phyloP scores from a whole-genome alignment of 441 rosid genomes.

The Populus hybrid region DNA sequence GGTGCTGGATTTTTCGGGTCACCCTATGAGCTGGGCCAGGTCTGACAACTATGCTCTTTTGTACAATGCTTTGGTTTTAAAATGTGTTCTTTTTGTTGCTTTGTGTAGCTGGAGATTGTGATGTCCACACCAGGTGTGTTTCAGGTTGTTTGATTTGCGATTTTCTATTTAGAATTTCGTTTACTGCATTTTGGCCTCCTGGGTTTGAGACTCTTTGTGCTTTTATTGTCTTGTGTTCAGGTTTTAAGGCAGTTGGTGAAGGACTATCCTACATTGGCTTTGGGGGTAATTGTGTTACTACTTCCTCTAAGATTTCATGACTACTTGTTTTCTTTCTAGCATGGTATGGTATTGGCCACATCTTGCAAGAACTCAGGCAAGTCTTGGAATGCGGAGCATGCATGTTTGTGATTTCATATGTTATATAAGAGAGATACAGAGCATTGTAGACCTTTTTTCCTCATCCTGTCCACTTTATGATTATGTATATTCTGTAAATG shows the following conservation, averaged over 20 bases:
- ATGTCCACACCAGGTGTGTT: constrained; percentile 54
- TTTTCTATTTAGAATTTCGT: neutral
- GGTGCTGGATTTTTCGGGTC: neutral
- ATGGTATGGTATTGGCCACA: neutral
- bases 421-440: neutral
- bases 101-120: constrained; percentile 52
- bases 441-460: neutral
- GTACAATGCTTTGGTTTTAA: neutral
- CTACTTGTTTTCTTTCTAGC: neutral
- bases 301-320: neutral
- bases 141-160: constrained; percentile 32
- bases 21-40: neutral
- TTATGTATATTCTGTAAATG: neutral
- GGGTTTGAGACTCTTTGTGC: neutral
- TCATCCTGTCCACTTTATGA: neutral
- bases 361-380: neutral
- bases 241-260: constrained; percentile 36
- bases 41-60: neutral
- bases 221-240: constrained; percentile 23
- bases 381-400: neutral
- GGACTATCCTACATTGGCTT: constrained; percentile 39
- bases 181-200: neutral
- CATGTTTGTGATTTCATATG: neutral
- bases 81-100: constrained; percentile 1
- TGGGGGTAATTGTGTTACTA: constrained; percentile 40